Percentiles rank a stretch among this genome's conserved stretches.
phyloP scores from a whole-genome alignment of 768 basidiomycete genomes.

The Daedaleopsis sinensis region DNA sequence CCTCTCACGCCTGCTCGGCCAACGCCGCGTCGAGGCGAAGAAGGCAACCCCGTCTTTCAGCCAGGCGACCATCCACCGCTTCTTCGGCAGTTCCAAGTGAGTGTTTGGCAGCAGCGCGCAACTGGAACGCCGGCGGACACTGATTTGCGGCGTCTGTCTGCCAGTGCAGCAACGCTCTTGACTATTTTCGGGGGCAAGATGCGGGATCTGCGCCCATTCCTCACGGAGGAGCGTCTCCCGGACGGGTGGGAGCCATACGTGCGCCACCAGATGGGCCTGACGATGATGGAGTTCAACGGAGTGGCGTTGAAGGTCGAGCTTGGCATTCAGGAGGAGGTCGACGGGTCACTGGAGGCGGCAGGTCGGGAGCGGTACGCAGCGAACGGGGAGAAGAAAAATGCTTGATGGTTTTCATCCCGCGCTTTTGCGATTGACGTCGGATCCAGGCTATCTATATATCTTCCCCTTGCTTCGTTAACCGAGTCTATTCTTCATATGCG shows the following conservation, averaged over 20 bases:
- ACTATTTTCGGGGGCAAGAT: slow-evolving; percentile 68
- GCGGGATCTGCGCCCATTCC: slow-evolving; percentile 52
- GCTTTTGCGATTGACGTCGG: too few relatives aligned
- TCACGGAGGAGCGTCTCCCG: slow-evolving; percentile 71
- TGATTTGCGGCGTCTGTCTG: not conserved
- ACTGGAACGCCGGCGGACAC: not conserved
- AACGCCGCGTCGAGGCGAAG: slow-evolving; percentile 64
- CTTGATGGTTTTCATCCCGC: too few relatives aligned
- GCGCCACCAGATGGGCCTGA: slow-evolving; percentile 59
- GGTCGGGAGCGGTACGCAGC: slow-evolving; percentile 8
- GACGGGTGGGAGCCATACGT: slow-evolving; percentile 71
- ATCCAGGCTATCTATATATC: too few relatives aligned
- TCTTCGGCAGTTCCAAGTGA: slow-evolving; percentile 72
- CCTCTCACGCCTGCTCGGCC: slow-evolving; percentile 56
- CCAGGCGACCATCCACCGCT: slow-evolving; percentile 52
- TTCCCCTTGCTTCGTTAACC: too few relatives aligned
- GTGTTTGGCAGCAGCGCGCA: slow-evolving; percentile 23
- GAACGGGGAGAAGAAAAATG: too few relatives aligned
- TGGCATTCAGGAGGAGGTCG: slow-evolving; percentile 34
- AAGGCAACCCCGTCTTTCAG: slow-evolving; percentile 59
- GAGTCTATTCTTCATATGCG: too few relatives aligned
- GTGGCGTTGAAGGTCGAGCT: slow-evolving; percentile 34
- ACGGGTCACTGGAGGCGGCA: slow-evolving; percentile 2
- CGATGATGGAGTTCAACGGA: slow-evolving; percentile 57
- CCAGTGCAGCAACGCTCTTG: slow-evolving; percentile 63